Evolutionary conservation across 176 grass and related monocot species (phyloP).

Genomic region (Neostapfia colusana): DNA sequence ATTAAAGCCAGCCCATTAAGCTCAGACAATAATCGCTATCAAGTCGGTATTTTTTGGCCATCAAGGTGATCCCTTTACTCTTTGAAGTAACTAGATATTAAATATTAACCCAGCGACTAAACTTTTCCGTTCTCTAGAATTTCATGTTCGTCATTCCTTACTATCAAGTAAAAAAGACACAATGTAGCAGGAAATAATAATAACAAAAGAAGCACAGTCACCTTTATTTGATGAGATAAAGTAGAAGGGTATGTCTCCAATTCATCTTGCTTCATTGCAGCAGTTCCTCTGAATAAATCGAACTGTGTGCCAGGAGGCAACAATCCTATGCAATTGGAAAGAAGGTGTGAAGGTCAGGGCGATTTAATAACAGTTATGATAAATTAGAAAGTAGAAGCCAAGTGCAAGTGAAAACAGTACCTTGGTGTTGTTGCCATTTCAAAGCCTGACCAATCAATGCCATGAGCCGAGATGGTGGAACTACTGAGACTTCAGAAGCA

Average conservation of each 20-base stretch:
- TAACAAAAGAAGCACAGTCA: constrained; percentile 35
- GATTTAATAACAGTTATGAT: constrained; percentile 14
- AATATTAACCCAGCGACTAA: background rate
- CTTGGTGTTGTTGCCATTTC: constrained; percentile 99
- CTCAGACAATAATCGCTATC: background rate
- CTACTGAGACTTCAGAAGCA: constrained; percentile 95
- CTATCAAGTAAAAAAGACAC: constrained; percentile 23
- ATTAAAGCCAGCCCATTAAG: constrained; percentile 18
- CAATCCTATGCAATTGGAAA: constrained; percentile 56
- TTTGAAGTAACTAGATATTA: constrained; percentile 31
- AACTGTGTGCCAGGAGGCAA: constrained; percentile 95
- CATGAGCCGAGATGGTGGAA: constrained; percentile 92
- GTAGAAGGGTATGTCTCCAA: constrained; percentile 82
- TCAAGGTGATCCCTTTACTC: background rate
- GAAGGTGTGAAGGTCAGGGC: constrained; percentile 25
- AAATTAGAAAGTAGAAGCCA: constrained; percentile 8
- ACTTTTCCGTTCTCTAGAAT: background rate
- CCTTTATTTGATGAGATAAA: constrained; percentile 94
- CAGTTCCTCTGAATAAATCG: constrained; percentile 98
- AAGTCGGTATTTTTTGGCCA: background rate
- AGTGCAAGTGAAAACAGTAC: constrained; percentile 39
- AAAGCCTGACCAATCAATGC: constrained; percentile 95
- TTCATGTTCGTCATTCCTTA: background rate
- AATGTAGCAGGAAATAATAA: constrained; percentile 11
- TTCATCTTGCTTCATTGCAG: constrained; percentile 99